Evolutionary conservation across 23 red algal genomes (phyloP).

Genomic region (Cyanidiococcus yangmingshanensis): DNA sequence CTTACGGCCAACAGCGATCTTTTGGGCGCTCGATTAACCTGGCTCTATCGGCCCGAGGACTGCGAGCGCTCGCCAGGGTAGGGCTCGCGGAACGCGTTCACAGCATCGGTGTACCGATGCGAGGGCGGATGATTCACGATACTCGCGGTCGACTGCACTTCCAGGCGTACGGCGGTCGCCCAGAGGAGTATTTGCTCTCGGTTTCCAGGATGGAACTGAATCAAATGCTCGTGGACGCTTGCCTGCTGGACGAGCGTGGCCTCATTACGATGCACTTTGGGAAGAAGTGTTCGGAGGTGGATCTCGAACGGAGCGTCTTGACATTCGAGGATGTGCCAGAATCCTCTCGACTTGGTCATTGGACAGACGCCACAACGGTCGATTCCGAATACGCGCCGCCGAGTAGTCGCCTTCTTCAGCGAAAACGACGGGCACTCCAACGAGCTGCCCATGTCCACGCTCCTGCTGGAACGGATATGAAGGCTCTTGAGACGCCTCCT

Average conservation of each 20-base stretch:
- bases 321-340: constrained; percentile 8
- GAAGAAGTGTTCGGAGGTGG: constrained; percentile 31
- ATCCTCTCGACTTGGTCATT: background rate
- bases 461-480: background rate
- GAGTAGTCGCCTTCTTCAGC: background rate
- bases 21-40: constrained; percentile 83
- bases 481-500: background rate
- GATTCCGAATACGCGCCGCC: background rate
- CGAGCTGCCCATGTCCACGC: background rate
- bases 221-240: constrained; percentile 50
- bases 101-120: constrained; percentile 48
- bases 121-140: constrained; percentile 70
- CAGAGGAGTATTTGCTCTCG: constrained; percentile 55
- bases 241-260: constrained; percentile 17
- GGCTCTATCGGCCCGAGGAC: constrained; percentile 81
- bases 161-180: constrained; percentile 62
- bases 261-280: constrained; percentile 28
- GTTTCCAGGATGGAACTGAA: constrained; percentile 48
- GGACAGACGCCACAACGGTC: background rate
- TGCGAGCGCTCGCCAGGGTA: constrained; percentile 51
- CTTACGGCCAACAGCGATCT: background rate
- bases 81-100: constrained; percentile 33
- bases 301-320: constrained; percentile 14
- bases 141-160: background rate
- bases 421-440: background rate